These are phyloP conservation scores for Thuja plicata DNA, from an alignment of 83 land plant genomes.

Conservation along the genomic window DNA sequence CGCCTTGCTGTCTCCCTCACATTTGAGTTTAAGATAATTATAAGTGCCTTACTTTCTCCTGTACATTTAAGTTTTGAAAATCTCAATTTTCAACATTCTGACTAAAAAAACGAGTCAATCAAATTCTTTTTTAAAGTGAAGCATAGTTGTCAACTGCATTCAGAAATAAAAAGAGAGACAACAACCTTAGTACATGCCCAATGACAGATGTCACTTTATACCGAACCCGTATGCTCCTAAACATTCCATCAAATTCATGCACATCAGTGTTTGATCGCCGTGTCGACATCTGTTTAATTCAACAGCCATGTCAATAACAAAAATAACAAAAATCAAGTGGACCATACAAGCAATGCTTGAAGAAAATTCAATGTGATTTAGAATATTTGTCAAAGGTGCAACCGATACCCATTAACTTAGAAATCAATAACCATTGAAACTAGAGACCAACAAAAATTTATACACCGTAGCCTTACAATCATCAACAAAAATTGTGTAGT, in stretches of 20 bases:
- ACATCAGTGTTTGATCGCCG: conserved; percentile 89
- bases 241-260: conserved; percentile 90
- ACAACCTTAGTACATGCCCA: conserved; percentile 95
- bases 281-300: conserved; percentile 47
- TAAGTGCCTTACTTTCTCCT: not conserved
- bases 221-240: conserved; percentile 54
- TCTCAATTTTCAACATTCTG: conserved; percentile 8
- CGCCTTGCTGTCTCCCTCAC: not conserved
- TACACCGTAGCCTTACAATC: not conserved
- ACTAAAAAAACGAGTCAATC: not conserved
- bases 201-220: conserved; percentile 93
- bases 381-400: not conserved
- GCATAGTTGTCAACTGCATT: not conserved
- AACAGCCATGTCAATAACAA: not conserved
- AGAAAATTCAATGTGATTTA: not conserved
- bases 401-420: not conserved
- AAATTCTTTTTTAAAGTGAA: not conserved
- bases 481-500: not conserved
- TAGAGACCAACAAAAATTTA: not conserved
- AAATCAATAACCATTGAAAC: not conserved
- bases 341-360: not conserved
- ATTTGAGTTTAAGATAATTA: not conserved
- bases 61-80: not conserved
- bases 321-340: not conserved
- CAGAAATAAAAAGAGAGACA: conserved; percentile 9